phyloP scores from a whole-genome alignment of 495 filamentous ascomycete genomes.

The Parachaetomium inaequale region DNA sequence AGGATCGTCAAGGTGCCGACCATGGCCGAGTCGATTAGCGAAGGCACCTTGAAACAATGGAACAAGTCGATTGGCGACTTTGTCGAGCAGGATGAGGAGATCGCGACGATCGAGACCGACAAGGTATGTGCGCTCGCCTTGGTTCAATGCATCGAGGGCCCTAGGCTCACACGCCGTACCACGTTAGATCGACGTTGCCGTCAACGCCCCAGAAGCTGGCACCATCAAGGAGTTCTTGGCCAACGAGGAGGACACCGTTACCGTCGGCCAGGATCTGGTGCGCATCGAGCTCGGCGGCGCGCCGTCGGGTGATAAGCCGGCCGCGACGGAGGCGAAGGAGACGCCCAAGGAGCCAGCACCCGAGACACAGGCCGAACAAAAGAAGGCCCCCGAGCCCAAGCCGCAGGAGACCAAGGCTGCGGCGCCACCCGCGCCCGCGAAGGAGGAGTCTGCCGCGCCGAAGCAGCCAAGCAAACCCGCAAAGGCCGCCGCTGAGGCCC shows the following conservation, averaged over 20 bases:
- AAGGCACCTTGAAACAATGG: constrained; percentile 95
- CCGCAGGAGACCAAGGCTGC: constrained; percentile 30
- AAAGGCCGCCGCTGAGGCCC: constrained; percentile 37
- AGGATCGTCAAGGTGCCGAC: constrained; percentile 87
- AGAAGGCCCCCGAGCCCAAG: constrained; percentile 46
- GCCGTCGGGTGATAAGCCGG: constrained; percentile 48
- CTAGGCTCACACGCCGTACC: constrained; percentile 10
- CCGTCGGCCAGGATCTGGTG: constrained; percentile 86
- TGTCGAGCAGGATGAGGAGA: constrained; percentile 94
- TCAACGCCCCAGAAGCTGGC: constrained; percentile 90
- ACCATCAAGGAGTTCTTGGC: constrained; percentile 88
- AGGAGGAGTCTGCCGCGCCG: constrained; percentile 30
- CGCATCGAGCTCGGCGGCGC: constrained; percentile 75
- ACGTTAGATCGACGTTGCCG: constrained; percentile 82
- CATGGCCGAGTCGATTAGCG: constrained; percentile 98
- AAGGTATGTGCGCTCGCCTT: constrained; percentile 60
- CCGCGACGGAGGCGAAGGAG: constrained; percentile 56
- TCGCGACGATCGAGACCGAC: constrained; percentile 99
- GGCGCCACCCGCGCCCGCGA: constrained; percentile 33
- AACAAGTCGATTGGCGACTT: constrained; percentile 92
- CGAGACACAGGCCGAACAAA: constrained; percentile 52
- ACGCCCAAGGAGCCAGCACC: constrained; percentile 54
- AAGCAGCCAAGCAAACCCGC: constrained; percentile 48
- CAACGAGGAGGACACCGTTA: constrained; percentile 93
- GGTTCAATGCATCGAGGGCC: background rate